These are phyloP conservation scores for Penicillium janthinellum DNA, from an alignment of 2,329 filamentous ascomycete species.

Conservation along the genomic window DNA sequence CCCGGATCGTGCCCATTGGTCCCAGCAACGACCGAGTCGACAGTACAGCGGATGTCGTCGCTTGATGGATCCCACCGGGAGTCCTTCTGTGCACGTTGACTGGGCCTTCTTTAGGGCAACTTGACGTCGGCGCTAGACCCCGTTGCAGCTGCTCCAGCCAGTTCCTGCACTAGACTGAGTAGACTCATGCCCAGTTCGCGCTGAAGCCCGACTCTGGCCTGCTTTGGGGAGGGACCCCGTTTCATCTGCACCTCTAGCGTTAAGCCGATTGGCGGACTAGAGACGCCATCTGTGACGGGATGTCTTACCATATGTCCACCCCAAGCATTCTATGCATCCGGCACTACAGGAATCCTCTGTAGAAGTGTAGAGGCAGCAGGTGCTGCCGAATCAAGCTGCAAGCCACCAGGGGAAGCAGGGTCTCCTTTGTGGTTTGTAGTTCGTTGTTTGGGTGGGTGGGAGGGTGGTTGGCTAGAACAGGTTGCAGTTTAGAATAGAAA, in stretches of 20 bases:
- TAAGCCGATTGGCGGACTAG: slow-evolving; percentile 21
- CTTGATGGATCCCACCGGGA: not conserved
- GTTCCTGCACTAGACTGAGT: slow-evolving; percentile 27
- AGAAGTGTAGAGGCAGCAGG: not conserved
- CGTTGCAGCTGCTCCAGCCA: slow-evolving; percentile 5
- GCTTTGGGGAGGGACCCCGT: slow-evolving; percentile 13
- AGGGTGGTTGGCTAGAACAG: not conserved
- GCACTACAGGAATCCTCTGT: not conserved
- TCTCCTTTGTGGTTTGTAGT: not conserved
- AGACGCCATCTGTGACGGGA: slow-evolving; percentile 10
- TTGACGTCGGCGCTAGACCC: slow-evolving; percentile 1
- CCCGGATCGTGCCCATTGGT: slow-evolving; percentile 1
- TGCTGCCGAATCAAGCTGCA: not conserved
- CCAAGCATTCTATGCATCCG: not conserved
- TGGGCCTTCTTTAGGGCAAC: not conserved
- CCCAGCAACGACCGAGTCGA: not conserved
- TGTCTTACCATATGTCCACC: slow-evolving; percentile 21
- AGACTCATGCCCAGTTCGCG: slow-evolving; percentile 14
- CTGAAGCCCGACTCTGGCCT: slow-evolving; percentile 9
- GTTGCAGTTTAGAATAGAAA: not conserved
- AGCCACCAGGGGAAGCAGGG: not conserved
- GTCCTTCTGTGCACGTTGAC: not conserved
- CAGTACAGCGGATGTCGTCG: not conserved
- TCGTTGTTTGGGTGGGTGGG: not conserved
- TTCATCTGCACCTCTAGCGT: slow-evolving; percentile 11